Percentiles rank a stretch among this genome's conserved stretches.
Evolutionary conservation across 176 grass and related monocot species (phyloP).

Genomic region (Chrysopogon serrulatus): DNA sequence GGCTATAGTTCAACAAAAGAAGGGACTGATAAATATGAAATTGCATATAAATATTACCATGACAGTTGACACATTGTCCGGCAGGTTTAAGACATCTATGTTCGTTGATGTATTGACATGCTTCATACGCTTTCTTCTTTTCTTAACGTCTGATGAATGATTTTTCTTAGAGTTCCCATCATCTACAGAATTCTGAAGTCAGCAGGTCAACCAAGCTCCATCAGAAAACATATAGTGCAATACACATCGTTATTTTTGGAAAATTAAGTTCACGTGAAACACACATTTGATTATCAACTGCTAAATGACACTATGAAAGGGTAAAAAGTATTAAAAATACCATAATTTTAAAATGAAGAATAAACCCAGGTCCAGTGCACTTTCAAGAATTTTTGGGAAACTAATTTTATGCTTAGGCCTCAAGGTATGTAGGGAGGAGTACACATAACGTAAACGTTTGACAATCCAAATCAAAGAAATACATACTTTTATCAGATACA

Average conservation of each 20-base stretch:
- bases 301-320: too few species aligned
- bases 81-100: slow-evolving; percentile 18
- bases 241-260: not conserved
- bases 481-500: too few species aligned
- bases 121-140: slow-evolving; percentile 44
- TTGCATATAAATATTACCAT: too few species aligned
- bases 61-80: slow-evolving; percentile 22
- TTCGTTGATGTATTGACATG: slow-evolving; percentile 12
- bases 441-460: not conserved
- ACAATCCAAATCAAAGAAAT: not conserved
- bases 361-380: not conserved
- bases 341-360: too few species aligned
- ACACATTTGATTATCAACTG: too few species aligned
- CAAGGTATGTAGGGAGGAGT: not conserved
- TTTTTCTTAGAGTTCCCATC: slow-evolving; percentile 25
- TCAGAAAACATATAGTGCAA: slow-evolving; percentile 17
- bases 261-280: not conserved
- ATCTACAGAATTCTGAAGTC: slow-evolving; percentile 24
- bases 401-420: not conserved
- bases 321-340: too few species aligned
- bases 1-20: not conserved
- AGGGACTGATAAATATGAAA: too few species aligned
- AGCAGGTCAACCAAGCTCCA: slow-evolving; percentile 3
- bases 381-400: not conserved
- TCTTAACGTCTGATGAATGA: slow-evolving; percentile 21